Base-by-base conservation (phyloP, 2,329 filamentous ascomycete genomes). In the Xylariaceae sp. region DNA sequence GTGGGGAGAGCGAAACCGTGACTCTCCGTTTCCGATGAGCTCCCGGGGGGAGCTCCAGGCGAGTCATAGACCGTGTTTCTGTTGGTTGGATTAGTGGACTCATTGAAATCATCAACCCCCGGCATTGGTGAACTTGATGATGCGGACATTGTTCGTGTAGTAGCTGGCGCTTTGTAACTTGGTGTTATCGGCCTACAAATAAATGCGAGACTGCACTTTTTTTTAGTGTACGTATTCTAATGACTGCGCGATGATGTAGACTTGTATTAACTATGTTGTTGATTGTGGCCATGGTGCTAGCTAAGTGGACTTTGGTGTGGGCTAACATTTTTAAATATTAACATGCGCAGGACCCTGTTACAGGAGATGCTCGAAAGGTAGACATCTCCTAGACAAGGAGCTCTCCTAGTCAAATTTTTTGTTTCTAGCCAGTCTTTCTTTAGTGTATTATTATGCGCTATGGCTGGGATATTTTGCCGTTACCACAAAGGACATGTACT, bases 1-100 rank as follows among this genome's bases (percentile, higher is more conserved):
- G 61, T 49, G 1, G 60, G 45, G 8, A 42, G 18, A 18, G 49
- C 35, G 27, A 64, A 64, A 0, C 46, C 50, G 7, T n/a, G 10
- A 10, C 21, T 29, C 33, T n/a, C 11, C 9, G 4, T 30, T 3
- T 9, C 8, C 30, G n/a, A n/a, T 9, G 2, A 2, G 16, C 3
- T 35, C 6, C 32, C 37, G 10, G 42, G 18, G 37, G 35, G 32
- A n/a, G 40, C 15, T 53, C 23, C 37, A 9, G 9, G 5, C 21
- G n/a, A 9, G 21, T 37, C 26, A 40, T 30, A 30, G 13, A 9
- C 11, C 6, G 21, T 6, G 4, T 3, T 29, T 10, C 3, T 10
- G 15, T 21, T 2, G n/a, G 18, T 40, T 4, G 23, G 6, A 2
- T 24, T 49, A 10, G 24, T 7, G 3, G 20, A 8, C 32, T 35